Conservation (phyloP, 2,329 filamentous ascomycete genomes). For the Penicillium nordicum region DNA sequence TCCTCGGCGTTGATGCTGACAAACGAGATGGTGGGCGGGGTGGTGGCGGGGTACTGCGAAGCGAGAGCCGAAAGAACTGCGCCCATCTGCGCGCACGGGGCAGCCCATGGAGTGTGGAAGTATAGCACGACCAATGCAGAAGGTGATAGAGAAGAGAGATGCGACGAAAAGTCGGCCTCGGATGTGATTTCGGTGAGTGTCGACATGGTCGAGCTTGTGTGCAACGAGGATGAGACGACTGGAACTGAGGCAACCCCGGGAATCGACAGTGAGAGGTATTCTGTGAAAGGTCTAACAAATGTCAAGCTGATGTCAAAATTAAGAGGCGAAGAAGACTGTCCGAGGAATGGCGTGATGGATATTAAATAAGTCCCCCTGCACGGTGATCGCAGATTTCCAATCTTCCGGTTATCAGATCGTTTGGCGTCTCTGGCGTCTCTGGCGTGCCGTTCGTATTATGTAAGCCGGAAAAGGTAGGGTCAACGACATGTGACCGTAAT, state of each 20-base stretch:
- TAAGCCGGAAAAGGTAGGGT: not conserved
- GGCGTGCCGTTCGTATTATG: not conserved
- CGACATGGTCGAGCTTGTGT: slow-evolving; percentile 58
- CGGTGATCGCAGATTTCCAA: slow-evolving; percentile 21
- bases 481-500: not conserved
- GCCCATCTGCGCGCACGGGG: slow-evolving; percentile 91
- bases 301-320: not conserved
- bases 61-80: slow-evolving; percentile 82
- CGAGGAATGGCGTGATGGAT: slow-evolving; percentile 26
- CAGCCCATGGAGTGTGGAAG: slow-evolving; percentile 96
- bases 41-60: slow-evolving; percentile 71
- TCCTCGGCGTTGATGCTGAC: slow-evolving; percentile 92
- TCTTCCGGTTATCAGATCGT: slow-evolving; percentile 33
- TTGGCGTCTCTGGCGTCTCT: not conserved
- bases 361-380: slow-evolving; percentile 3
- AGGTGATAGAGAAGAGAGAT: slow-evolving; percentile 63
- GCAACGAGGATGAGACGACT: not conserved
- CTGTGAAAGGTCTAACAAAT: not conserved
- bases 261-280: not conserved
- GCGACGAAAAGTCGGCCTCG: slow-evolving; percentile 68
- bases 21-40: slow-evolving; percentile 70
- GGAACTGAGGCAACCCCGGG: not conserved
- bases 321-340: slow-evolving; percentile 7
- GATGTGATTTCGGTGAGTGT: slow-evolving; percentile 73
- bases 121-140: slow-evolving; percentile 78